A percentile compares a stretch with the other conserved stretches of the same genome.
Conservation (phyloP, 148 eudicot genomes). For the Cornus florida region DNA sequence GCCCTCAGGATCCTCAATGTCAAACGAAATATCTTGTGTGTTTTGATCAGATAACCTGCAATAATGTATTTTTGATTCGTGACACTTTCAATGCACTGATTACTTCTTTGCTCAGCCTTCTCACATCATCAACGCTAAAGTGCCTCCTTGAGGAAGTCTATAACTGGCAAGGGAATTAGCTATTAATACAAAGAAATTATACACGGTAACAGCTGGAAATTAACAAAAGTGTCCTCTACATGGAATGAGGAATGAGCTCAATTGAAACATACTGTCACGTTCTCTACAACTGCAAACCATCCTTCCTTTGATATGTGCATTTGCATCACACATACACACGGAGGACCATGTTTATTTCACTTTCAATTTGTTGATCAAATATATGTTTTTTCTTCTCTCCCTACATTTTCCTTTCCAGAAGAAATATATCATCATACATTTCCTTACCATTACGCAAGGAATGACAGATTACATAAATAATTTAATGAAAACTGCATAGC, state of each 20-base stretch:
- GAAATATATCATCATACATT: slow-evolving; percentile 9
- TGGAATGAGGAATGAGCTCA: too few species aligned
- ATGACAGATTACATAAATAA: not conserved
- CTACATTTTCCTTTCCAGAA: not conserved
- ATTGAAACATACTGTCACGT: too few species aligned
- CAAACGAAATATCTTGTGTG: slow-evolving; percentile 42
- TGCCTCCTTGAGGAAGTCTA: slow-evolving; percentile 51
- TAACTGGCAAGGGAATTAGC: slow-evolving; percentile 35
- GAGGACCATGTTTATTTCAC: not conserved
- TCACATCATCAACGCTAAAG: slow-evolving; percentile 17
- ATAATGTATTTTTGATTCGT: slow-evolving; percentile 56
- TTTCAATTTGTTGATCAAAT: not conserved
- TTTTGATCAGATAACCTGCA: slow-evolving; percentile 35
- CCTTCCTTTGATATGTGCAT: not conserved
- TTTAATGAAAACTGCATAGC: slow-evolving; percentile 7
- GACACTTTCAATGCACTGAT: slow-evolving; percentile 25
- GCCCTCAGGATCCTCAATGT: slow-evolving; percentile 43
- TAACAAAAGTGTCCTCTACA: too few species aligned
- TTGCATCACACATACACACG: not conserved
- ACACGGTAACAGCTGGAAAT: too few species aligned
- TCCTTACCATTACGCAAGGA: slow-evolving; percentile 14
- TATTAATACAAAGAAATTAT: too few species aligned
- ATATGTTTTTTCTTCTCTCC: not conserved
- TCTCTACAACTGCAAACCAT: not conserved
- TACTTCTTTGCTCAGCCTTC: slow-evolving; percentile 14